Evolutionary conservation across 345 rosid genomes (phyloP), one percentile per base, ranked within the genome.

Genomic region (Trapa incisa): DNA sequence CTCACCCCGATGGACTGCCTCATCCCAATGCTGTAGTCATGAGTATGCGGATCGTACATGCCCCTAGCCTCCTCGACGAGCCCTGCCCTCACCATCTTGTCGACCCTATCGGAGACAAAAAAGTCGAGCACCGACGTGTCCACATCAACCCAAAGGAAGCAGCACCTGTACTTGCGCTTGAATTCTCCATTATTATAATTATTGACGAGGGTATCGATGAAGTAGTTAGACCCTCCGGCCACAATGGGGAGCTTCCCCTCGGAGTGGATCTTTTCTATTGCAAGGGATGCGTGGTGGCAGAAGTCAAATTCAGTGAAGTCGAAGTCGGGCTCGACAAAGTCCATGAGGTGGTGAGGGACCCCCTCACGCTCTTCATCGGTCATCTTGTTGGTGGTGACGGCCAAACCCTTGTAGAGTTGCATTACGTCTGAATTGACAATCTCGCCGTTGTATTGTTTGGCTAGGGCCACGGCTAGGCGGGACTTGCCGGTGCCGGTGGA

Each of bases 141-240:
- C 17, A 88, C 98, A 41, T 92, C 93, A 15, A 92, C 87, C 97
- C 98, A 89, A 17, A 92, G 70, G 72, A 92, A 88, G 68, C 88
- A 88, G 35, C 87, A 93, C 3, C 83, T 85, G 39, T 88, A 79
- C 75, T 82, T 81, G n/a, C 67, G 68, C 29, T 71, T 91, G 37
- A 93, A 89, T 22, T 89, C 82, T 12, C 29, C 29, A 22, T 22
- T 22, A 22, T 22, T 22, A 22, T 79, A 71, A 63, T 81, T 82
- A 0, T 85, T 83, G 61, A 80, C 92, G 56, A 93, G 77, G 6
- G 89, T 89, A 57, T 85, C 79, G 33, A 93, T 78, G 74, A 80
- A 89, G 11, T 97, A 93, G 50, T 88, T 93, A 1, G 98, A 93
- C 11, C 98, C 98, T 0, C 98, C 98, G 0, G 94, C 96, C 17